Conservation (phyloP, 2,329 filamentous ascomycete genomes). For the Gnomoniopsis smithogilvyi region DNA sequence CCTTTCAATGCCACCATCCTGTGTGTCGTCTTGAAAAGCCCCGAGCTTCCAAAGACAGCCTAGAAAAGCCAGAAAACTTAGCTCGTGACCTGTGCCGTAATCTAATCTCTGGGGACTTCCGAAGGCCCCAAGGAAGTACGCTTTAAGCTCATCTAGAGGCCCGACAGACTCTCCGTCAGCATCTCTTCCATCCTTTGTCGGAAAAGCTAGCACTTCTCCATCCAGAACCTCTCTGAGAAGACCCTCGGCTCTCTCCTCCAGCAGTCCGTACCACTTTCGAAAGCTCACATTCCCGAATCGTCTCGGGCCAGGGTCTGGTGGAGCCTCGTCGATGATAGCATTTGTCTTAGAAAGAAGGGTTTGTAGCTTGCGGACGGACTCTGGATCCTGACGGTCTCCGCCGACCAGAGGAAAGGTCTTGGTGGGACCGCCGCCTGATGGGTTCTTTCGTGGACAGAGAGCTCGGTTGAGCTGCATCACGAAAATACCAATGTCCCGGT, state of each 20-base stretch:
- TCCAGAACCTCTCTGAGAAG: constrained; percentile 59
- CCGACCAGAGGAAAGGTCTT: constrained; percentile 44
- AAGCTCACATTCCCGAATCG: constrained; percentile 93
- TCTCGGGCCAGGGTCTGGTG: constrained; percentile 80
- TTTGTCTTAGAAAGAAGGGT: constrained; percentile 63
- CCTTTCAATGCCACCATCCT: constrained; percentile 62
- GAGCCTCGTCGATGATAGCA: constrained; percentile 69
- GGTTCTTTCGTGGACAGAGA: constrained; percentile 66
- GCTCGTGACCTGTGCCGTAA: constrained; percentile 93
- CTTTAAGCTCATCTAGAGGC: constrained; percentile 59
- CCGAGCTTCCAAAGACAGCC: constrained; percentile 88
- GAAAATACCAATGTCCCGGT: constrained; percentile 83
- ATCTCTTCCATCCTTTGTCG: constrained; percentile 12
- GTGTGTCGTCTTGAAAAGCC: constrained; percentile 60
- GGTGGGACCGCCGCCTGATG: constrained; percentile 32
- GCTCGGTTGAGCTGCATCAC: constrained; percentile 86
- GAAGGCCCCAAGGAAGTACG: constrained; percentile 82
- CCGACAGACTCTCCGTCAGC: constrained; percentile 16
- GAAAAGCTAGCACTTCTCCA: constrained; percentile 26
- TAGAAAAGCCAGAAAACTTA: constrained; percentile 91
- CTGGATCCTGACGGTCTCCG: constrained; percentile 40
- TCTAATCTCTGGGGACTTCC: constrained; percentile 87
- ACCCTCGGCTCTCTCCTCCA: constrained; percentile 55
- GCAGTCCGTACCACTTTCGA: constrained; percentile 72
- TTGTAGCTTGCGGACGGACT: constrained; percentile 62